phyloP scores from a whole-genome alignment of 2,329 filamentous ascomycete genomes.

The Xylaria sp. region DNA sequence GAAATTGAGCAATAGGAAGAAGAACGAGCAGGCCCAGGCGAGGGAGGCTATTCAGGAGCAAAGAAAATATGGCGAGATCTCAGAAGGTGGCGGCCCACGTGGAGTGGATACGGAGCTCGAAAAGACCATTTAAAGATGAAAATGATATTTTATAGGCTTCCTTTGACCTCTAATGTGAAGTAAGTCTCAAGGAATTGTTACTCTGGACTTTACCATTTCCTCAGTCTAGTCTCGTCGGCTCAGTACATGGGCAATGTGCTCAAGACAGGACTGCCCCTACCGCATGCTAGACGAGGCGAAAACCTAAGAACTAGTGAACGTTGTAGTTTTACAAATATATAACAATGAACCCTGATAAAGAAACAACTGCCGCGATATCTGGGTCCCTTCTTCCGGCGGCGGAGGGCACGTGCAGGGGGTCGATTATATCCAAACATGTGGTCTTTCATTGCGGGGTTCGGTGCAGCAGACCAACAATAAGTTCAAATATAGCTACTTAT shows the following conservation, averaged over 20 bases:
- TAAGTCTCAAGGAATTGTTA: too few species aligned
- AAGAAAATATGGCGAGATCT: slow-evolving; percentile 42
- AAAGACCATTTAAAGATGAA: slow-evolving; percentile 10
- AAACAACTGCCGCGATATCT: slow-evolving; percentile 20
- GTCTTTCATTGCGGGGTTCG: slow-evolving; percentile 20
- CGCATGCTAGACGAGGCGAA: not conserved
- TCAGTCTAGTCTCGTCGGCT: not conserved
- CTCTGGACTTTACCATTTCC: too few species aligned
- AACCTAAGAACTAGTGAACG: not conserved
- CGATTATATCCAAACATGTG: slow-evolving; percentile 18
- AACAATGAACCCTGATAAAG: not conserved
- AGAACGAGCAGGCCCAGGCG: slow-evolving; percentile 43
- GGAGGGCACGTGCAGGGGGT: slow-evolving; percentile 4
- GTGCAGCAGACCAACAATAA: not conserved
- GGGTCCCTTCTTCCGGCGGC: slow-evolving; percentile 1
- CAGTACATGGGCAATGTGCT: not conserved
- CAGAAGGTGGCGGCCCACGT: slow-evolving; percentile 42
- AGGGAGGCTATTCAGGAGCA: slow-evolving; percentile 45
- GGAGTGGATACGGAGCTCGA: slow-evolving; percentile 40
- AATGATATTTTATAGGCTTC: not conserved
- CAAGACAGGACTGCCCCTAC: not conserved
- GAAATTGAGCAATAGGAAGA: slow-evolving; percentile 42
- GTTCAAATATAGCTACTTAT: not conserved
- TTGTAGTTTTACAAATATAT: not conserved
- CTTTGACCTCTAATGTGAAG: too few species aligned